Percentiles rank a stretch among this genome's conserved stretches.
Evolutionary conservation across 192 early-diverging fungal species (phyloP).

Genomic region (Piromyces sp.): DNA sequence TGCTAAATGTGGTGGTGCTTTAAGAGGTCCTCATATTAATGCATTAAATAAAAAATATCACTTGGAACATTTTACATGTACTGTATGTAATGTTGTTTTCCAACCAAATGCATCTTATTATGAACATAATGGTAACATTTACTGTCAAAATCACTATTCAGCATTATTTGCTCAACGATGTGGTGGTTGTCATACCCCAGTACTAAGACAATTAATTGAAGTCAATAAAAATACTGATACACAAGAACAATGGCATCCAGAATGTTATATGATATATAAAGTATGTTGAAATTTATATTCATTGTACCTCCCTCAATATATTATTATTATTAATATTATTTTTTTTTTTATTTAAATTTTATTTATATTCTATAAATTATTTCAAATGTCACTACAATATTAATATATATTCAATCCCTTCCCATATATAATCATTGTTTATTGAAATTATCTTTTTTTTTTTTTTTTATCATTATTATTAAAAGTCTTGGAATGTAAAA

Average conservation of each 20-base stretch:
- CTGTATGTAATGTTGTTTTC: slow-evolving; percentile 78
- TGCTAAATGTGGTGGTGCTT: slow-evolving; percentile 67
- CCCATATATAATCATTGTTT: too few relatives aligned
- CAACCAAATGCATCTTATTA: slow-evolving; percentile 91
- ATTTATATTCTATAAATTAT: too few relatives aligned
- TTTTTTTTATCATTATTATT: too few relatives aligned
- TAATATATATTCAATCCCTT: too few relatives aligned
- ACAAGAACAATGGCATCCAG: slow-evolving; percentile 92
- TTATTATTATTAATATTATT: neutral
- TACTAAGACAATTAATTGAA: slow-evolving; percentile 92
- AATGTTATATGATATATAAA: slow-evolving; percentile 99
- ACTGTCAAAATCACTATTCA: slow-evolving; percentile 90
- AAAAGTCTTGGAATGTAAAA: neutral
- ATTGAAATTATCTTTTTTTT: too few relatives aligned
- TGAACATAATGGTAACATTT: slow-evolving; percentile 80
- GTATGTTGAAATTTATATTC: slow-evolving; percentile 15
- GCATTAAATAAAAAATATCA: slow-evolving; percentile 89
- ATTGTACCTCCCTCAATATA: too few relatives aligned
- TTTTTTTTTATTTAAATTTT: too few relatives aligned
- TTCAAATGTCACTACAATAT: too few relatives aligned
- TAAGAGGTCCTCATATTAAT: slow-evolving; percentile 80
- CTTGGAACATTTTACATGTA: slow-evolving; percentile 93
- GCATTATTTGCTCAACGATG: slow-evolving; percentile 75
- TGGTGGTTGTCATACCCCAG: slow-evolving; percentile 87
- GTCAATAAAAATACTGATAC: slow-evolving; percentile 50